Evolutionary conservation across 768 basidiomycete species (phyloP), one percentile per base, ranked within the genome.

Genomic region (Boletus subcaerulescens): DNA sequence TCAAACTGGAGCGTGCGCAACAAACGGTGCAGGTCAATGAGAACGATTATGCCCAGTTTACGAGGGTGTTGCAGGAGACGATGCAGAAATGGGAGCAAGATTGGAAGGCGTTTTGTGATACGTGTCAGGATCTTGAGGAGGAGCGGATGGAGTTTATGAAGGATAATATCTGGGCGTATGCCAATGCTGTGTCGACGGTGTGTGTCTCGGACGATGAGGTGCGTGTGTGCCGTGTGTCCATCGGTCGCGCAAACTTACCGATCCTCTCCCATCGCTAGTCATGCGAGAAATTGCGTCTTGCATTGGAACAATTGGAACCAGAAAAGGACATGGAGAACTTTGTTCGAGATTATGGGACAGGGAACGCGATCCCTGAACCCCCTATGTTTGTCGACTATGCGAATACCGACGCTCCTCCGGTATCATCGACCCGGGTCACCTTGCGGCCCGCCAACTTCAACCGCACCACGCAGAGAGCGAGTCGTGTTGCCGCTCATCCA

Each of bases 151-250:
- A 94, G 56, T 92, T 96, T 68, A 86, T 89, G 76, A 98, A 96
- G 73, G 92, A 95, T 67, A 91, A 91, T 61, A 80, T 97, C 72
- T 99, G 97, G 96, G 83, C 85, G 8, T 98, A 92, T 69, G 94
- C 97, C 0, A 99, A 99, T 69, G 87, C 89, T 1, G 87, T 97
- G n/a, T 97, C 95, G 14, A 91, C 89, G 12, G 90, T 95, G 14
- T 98, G 97, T 62, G 95, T 99, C 17, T 76, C 86, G 12, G 97
- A 98, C 66, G 97, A 99, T 63, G 93, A 96, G 84, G 92, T 93
- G 64, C 56, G 80, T 75, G 52, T 75, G 52, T 55, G 36, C 14
- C 36, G n/a, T n/a, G 9, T 29, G 38, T 61, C 35, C 18, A 9
- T 31, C 12, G 5, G 14, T 8, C 1, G 32, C 4, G 6, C 22